A percentile compares a stretch with the other conserved stretches of the same genome.
Evolutionary conservation across 164 flowering plant species (phyloP).

Genomic region (Piper longum): DNA sequence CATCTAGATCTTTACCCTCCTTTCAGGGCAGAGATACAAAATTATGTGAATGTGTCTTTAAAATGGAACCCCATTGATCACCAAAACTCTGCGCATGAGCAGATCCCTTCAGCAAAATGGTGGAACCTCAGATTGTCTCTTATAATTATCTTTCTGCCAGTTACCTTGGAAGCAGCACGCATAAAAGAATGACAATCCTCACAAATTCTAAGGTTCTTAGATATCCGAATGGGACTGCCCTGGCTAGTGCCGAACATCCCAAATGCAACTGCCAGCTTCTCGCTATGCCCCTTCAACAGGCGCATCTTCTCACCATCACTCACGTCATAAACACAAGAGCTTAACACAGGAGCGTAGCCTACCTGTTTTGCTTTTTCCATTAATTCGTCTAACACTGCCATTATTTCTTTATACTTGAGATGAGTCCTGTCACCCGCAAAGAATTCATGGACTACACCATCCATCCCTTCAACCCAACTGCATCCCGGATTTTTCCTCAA

Average conservation of each 20-base stretch:
- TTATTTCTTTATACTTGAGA: conserved; percentile 16
- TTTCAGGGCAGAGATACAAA: too few species aligned
- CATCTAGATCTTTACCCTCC: too few species aligned
- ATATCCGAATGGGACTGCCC: conserved; percentile 28
- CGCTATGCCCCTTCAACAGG: conserved; percentile 40
- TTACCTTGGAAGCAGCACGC: conserved; percentile 35
- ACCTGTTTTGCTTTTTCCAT: conserved; percentile 18
- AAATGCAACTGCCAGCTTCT: conserved; percentile 51
- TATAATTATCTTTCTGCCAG: conserved; percentile 31
- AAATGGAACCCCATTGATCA: background rate
- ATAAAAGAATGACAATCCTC: conserved; percentile 31
- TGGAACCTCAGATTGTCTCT: conserved; percentile 16
- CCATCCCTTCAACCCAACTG: conserved; percentile 18
- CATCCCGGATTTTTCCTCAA: conserved; percentile 17
- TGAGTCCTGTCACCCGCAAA: conserved; percentile 12
- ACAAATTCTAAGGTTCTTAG: conserved; percentile 41
- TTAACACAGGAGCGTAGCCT: conserved; percentile 29
- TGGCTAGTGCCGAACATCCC: conserved; percentile 28
- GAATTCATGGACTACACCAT: conserved; percentile 16
- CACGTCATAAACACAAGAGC: conserved; percentile 34
- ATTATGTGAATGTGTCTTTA: too few species aligned
- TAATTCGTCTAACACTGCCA: conserved; percentile 21
- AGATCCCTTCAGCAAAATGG: background rate
- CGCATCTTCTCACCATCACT: conserved; percentile 39
- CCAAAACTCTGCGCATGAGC: conserved; percentile 1